These are phyloP conservation scores for Sphaerostilbella broomeana DNA, from an alignment of 2,329 filamentous ascomycete species.

Conservation along the genomic window DNA sequence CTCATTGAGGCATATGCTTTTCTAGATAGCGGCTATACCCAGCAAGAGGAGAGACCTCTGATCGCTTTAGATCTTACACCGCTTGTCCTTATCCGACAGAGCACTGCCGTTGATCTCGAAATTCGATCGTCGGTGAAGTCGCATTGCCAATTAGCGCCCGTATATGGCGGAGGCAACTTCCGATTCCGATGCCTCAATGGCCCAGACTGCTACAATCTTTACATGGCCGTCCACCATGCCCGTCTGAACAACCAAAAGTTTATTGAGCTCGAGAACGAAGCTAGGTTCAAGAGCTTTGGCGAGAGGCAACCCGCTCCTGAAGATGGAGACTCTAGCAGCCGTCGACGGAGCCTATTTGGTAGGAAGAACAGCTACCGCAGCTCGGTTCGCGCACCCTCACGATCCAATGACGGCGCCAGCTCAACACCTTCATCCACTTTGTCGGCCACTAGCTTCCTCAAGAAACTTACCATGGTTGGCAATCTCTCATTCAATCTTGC, in stretches of 20 bases:
- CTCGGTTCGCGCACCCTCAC: conserved; percentile 53
- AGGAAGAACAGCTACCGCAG: conserved; percentile 60
- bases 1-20: conserved; percentile 51
- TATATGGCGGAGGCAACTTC: conserved; percentile 64
- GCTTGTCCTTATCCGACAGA: conserved; percentile 80
- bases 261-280: conserved; percentile 60
- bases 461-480: conserved; percentile 64
- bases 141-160: conserved; percentile 60
- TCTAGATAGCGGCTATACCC: conserved; percentile 19
- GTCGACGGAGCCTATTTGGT: conserved; percentile 52
- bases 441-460: conserved; percentile 74
- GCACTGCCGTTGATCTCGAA: conserved; percentile 88
- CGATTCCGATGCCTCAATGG: conserved; percentile 79
- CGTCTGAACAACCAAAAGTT: conserved; percentile 91
- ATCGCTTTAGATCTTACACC: conserved; percentile 82
- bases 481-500: conserved; percentile 74
- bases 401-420: conserved; percentile 68
- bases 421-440: conserved; percentile 53
- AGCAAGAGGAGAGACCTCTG: conserved; percentile 37
- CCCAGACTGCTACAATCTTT: conserved; percentile 74
- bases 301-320: conserved; percentile 45
- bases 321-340: conserved; percentile 40
- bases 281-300: conserved; percentile 64
- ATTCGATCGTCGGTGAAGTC: conserved; percentile 78
- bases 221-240: conserved; percentile 78